Percentiles rank a stretch among this genome's conserved stretches.
Evolutionary conservation across 306 rosid genomes (phyloP).

Genomic region (Cucurbita ficifolia): DNA sequence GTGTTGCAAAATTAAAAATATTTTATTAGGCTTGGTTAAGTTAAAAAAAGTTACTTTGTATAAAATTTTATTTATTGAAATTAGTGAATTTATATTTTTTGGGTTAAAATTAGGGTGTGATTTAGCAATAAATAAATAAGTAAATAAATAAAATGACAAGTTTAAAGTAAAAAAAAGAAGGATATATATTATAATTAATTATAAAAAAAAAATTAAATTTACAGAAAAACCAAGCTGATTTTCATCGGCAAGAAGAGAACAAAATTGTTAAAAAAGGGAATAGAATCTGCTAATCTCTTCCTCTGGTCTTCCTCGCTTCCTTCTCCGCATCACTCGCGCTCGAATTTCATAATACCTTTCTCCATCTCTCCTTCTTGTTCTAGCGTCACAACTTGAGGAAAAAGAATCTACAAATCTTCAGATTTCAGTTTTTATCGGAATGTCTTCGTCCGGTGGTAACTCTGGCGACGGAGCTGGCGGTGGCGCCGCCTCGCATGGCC

Average conservation of each 20-base stretch:
- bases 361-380: constrained; percentile 1
- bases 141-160: too few relatives aligned
- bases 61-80: too few relatives aligned
- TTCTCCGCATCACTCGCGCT: constrained; percentile 9
- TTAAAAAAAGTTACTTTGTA: too few relatives aligned
- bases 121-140: too few relatives aligned
- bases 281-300: constrained; percentile 7
- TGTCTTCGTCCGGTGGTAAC: constrained; percentile 54
- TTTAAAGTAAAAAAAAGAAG: too few relatives aligned
- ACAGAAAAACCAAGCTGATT: background rate
- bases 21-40: too few relatives aligned
- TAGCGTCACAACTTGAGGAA: background rate
- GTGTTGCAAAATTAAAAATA: too few relatives aligned
- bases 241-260: background rate
- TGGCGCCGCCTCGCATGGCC: constrained; percentile 10
- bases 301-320: constrained; percentile 16
- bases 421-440: constrained; percentile 9
- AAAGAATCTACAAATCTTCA: background rate
- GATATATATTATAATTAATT: too few relatives aligned
- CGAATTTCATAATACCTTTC: background rate
- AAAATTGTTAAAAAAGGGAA: background rate
- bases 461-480: constrained; percentile 15
- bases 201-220: background rate
- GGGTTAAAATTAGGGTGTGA: too few relatives aligned
- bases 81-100: too few relatives aligned